Evolutionary conservation across 2,329 filamentous ascomycete species (phyloP), one percentile per base, ranked within the genome.

Genomic region (Neoscytalidium dimidiatum): DNA sequence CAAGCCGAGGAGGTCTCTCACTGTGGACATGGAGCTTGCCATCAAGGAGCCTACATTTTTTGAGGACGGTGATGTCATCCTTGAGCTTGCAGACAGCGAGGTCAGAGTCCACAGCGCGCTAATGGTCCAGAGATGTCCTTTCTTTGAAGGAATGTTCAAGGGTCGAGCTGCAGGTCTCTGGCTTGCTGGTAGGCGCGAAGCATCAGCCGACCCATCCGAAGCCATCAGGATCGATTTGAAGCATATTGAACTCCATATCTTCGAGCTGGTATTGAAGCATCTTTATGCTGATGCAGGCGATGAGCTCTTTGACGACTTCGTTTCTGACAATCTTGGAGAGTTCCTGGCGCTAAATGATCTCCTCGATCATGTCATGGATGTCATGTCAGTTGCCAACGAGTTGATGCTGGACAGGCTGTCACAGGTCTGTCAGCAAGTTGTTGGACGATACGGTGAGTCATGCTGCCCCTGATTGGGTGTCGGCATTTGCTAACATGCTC

Each of bases 331-430:
- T 66, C 78, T 78, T 6, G 77, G 77, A 19, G 76, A 78, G 44
- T 67, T 76, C 11, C 69, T 78, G 14, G 76, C 76, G 26, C 69
- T 96, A 5, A 93, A 97, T 69, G 90, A 93, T 51, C 93, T 97
- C 68, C 87, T 94, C 4, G 93, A 98, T 70, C 82, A 95, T n/a
- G 85, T 97, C 8, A 85, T 98, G 79, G 93, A 97, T 70, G 91
- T 98, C 49, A 90, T 98, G 85, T 88, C 88, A 64, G 90, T 92
- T 61, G 92, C 94, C 13, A 95, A 99, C 73, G 94, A 99, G 77
- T 81, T 99, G 65, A 97, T 99, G 94, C 85, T 99, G 52, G 93
- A 97, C 74, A 86, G 94, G 6, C 81, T 99, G 4, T 92, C 92
- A 4, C 92, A 97, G 74, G 88, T 96, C 29, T 98, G 95, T 75